Evolutionary conservation across 176 grass and related monocot genomes (phyloP), one percentile per base, ranked within the genome.

Genomic region (Aechmea fasciata): DNA sequence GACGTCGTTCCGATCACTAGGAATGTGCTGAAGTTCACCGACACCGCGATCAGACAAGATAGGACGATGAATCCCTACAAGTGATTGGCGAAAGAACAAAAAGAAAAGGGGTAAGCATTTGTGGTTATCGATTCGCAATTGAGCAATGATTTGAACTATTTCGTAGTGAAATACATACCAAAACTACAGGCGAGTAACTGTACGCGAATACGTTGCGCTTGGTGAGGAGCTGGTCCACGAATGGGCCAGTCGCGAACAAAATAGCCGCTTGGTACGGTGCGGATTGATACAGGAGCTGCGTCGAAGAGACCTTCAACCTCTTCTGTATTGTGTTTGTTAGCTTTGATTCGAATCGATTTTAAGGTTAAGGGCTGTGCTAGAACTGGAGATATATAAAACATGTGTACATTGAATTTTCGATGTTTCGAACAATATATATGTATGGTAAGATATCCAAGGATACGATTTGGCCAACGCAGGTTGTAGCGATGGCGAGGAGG

Each of bases 311-410:
- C 87, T 99, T 99, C 80, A 91, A 81, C 77, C 59, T 99, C 85
- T 93, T 99, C 73, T 99, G 95, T 88, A 99, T 99, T 41, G 95
- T 99, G 70, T 94, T 99, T 67, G 95, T 99, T 69, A 99, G 82
- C 95, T 99, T 83, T 23, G 64, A 64, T 76, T 13, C 73, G 85
- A 67, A 15, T 64, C 61, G 61, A 47, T 68, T 87, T 94, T 73
- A 99, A 99, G 90, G 89, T 41, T 41, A 41, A 41, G 33, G 33
- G 33, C 33, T 6, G 3, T 41, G 33, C 33, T 41, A 41, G 33
- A 41, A 18, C 55, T 59, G 20, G 55, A 59, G 9, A 59, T 59
- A 18, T 59, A 18, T 59, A 59, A 9, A 20, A 61, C 9, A 18
- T 18, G 15, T 61, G 15, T 0, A 18, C 20, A 18, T 12, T n/a